Evolutionary conservation across 257 asterid species (phyloP).

Genomic region (Lycium barbarum): DNA sequence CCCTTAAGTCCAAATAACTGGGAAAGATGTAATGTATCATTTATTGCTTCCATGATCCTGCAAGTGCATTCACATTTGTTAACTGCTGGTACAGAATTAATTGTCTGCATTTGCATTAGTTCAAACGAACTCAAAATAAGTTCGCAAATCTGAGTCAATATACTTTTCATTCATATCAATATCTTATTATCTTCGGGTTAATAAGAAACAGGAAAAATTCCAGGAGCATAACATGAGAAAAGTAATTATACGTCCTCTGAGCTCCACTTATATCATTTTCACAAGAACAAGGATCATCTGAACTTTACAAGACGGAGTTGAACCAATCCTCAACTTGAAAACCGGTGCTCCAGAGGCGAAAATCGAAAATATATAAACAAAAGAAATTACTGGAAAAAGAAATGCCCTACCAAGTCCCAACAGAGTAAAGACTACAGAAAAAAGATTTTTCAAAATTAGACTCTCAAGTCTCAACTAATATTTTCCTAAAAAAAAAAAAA

Average conservation of each 20-base stretch:
- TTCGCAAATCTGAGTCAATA: slow-evolving; percentile 1
- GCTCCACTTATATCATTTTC: slow-evolving; percentile 15
- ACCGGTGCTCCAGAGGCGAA: not conserved
- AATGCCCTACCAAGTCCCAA: not conserved
- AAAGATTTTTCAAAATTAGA: slow-evolving; percentile 1
- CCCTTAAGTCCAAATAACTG: slow-evolving; percentile 68
- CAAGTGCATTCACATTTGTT: slow-evolving; percentile 43
- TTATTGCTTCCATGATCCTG: slow-evolving; percentile 94
- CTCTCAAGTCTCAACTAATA: slow-evolving; percentile 14
- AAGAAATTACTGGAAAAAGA: not conserved
- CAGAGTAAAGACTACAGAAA: not conserved
- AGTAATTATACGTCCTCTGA: not conserved
- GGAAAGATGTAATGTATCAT: slow-evolving; percentile 63
- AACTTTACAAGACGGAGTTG: not conserved
- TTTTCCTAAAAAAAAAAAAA: not conserved
- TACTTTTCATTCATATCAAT: not conserved
- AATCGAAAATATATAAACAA: slow-evolving; percentile 1
- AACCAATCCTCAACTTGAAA: not conserved
- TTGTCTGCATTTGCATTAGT: not conserved
- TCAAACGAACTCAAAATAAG: slow-evolving; percentile 16
- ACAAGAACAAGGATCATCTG: slow-evolving; percentile 13
- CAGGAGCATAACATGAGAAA: slow-evolving; percentile 5
- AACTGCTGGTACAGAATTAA: slow-evolving; percentile 20
- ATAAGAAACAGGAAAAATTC: not conserved
- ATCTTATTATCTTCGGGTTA: not conserved